Evolutionary conservation across 352 stramenopile species (phyloP).

Genomic region (Phytophthora idaei): DNA sequence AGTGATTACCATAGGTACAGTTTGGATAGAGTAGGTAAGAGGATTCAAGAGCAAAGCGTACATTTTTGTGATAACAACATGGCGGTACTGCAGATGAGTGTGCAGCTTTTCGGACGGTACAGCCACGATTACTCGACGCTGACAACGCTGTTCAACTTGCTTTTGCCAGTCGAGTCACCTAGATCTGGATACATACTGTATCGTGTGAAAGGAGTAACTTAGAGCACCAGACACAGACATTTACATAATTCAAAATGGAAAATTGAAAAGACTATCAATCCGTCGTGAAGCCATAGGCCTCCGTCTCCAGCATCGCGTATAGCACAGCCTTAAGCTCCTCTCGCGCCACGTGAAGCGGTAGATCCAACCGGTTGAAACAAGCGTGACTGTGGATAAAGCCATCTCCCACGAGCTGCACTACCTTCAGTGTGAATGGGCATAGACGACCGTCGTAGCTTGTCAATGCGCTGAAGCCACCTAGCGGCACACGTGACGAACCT

Average conservation of each 20-base stretch:
- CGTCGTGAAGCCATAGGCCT: background rate
- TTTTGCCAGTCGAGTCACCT: no score
- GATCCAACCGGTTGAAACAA: slow-evolving; percentile 89
- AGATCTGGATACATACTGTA: no score
- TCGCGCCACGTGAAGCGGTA: slow-evolving; percentile 91
- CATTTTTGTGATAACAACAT: slow-evolving; percentile 7
- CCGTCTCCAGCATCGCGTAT: background rate
- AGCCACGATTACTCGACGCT: background rate
- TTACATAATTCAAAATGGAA: no score
- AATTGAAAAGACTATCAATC: no score
- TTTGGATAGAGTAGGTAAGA: background rate
- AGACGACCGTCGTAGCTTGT: slow-evolving; percentile 57
- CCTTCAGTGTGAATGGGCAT: slow-evolving; percentile 55
- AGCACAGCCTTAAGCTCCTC: slow-evolving; percentile 54
- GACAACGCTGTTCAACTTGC: background rate
- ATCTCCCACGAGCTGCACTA: slow-evolving; percentile 31
- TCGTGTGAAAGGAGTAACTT: no score
- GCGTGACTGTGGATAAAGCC: slow-evolving; percentile 60
- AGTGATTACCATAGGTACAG: slow-evolving; percentile 17
- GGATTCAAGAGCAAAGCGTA: background rate
- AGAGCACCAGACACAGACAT: no score
- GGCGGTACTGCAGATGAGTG: slow-evolving; percentile 20
- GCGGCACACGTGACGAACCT: slow-evolving; percentile 56
- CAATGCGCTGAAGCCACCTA: slow-evolving; percentile 48
- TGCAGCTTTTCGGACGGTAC: slow-evolving; percentile 1